Percentiles rank a stretch among this genome's conserved stretches.
phyloP scores from a whole-genome alignment of 805 yeast species.

The Metschnikowia colocasiae region DNA sequence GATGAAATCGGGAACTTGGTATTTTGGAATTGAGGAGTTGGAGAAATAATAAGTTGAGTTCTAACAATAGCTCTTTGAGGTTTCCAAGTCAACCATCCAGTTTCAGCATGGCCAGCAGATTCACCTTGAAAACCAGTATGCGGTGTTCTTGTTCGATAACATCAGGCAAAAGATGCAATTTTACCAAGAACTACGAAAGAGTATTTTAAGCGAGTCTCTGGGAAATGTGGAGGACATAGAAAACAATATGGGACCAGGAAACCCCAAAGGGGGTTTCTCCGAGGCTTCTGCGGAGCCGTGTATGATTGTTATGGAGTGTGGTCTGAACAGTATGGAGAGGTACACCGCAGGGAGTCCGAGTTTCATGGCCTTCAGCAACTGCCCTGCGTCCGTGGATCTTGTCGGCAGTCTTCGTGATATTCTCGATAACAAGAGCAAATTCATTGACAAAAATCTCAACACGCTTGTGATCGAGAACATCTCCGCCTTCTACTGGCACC shows the following conservation, averaged over 20 bases:
- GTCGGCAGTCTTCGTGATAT: constrained; percentile 4
- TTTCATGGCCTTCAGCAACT: background rate
- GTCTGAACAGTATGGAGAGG: constrained; percentile 2
- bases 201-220: background rate
- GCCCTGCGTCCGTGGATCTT: constrained; percentile 7
- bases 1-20: no score
- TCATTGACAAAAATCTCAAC: constrained; percentile 11
- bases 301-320: constrained; percentile 10
- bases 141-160: constrained; percentile 12
- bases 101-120: constrained; percentile 5
- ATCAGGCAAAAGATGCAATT: constrained; percentile 11
- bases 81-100: constrained; percentile 1
- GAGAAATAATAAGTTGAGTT: background rate
- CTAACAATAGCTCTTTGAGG: constrained; percentile 8
- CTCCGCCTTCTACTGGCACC: constrained; percentile 36
- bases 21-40: background rate
- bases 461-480: constrained; percentile 29
- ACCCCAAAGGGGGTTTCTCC: background rate
- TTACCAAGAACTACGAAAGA: constrained; percentile 7
- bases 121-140: constrained; percentile 9
- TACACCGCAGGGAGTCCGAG: background rate
- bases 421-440: background rate
- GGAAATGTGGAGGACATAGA: background rate
- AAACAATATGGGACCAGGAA: background rate
- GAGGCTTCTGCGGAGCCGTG: background rate